phyloP scores from a whole-genome alignment of 176 grass and related monocot genomes.

The Ensete glaucum region DNA sequence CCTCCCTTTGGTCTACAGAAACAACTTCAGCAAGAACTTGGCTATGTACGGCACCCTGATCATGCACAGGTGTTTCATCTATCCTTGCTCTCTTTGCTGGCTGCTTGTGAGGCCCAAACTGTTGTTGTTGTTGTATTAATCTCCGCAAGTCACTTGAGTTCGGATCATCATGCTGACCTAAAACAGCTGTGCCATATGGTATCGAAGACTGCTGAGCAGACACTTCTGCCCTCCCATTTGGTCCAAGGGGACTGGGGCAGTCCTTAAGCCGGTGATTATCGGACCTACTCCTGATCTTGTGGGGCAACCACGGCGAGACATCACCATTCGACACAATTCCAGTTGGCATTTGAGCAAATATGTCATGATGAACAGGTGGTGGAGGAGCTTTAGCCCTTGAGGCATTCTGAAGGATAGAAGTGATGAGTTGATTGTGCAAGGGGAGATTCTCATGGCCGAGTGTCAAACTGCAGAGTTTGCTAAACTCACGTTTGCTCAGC shows the following conservation, averaged over 20 bases:
- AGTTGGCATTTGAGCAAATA: neutral
- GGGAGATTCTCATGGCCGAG: constrained; percentile 52
- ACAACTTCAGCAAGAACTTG: neutral
- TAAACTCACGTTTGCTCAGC: constrained; percentile 71
- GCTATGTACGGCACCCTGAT: constrained; percentile 9
- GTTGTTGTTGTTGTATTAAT: constrained; percentile 29
- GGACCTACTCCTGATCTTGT: constrained; percentile 22
- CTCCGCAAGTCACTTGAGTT: constrained; percentile 39
- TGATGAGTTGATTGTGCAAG: constrained; percentile 68
- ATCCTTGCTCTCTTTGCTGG: constrained; percentile 39
- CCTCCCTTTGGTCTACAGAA: constrained; percentile 21
- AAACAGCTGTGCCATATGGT: constrained; percentile 16
- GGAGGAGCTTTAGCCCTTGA: constrained; percentile 42
- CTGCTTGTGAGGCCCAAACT: constrained; percentile 30
- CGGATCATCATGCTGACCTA: constrained; percentile 36
- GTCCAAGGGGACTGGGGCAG: constrained; percentile 21
- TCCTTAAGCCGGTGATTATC: constrained; percentile 38
- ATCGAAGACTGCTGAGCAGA: constrained; percentile 25
- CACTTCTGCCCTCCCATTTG: constrained; percentile 26
- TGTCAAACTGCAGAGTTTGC: constrained; percentile 41
- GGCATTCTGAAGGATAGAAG: constrained; percentile 54
- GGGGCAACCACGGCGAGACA: constrained; percentile 21
- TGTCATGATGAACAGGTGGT: constrained; percentile 27
- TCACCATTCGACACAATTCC: constrained; percentile 41
- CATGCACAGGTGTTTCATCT: constrained; percentile 10